Evolutionary conservation across 768 basidiomycete genomes (phyloP).

Genomic region (Imleria badia): DNA sequence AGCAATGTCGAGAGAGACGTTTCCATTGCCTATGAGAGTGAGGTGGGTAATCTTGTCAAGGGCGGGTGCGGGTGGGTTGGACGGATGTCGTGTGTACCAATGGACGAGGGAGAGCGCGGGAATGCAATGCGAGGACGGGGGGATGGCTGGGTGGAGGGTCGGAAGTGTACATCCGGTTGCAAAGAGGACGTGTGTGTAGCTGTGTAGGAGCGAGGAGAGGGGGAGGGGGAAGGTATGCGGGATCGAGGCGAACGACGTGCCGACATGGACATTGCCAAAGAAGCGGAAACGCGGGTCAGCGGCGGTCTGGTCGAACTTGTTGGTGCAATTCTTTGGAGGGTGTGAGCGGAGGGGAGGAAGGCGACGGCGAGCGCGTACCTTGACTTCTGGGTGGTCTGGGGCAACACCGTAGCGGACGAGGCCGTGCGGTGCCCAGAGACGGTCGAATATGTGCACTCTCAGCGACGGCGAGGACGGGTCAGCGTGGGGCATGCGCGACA

Average conservation of each 20-base stretch:
- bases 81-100: constrained; percentile 96
- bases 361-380: constrained; percentile 42
- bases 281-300: constrained; percentile 80
- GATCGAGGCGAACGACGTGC: constrained; percentile 39
- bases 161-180: constrained; percentile 82
- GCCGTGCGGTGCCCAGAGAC: constrained; percentile 92
- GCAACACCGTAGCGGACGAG: constrained; percentile 96
- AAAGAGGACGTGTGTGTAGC: constrained; percentile 86
- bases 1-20: constrained; percentile 91
- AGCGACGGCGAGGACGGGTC: constrained; percentile 36
- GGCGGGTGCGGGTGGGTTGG: constrained; percentile 55
- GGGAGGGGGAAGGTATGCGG: constrained; percentile 58
- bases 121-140: constrained; percentile 49
- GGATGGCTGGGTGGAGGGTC: constrained; percentile 52
- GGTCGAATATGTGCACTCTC: constrained; percentile 86
- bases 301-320: constrained; percentile 88
- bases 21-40: constrained; percentile 89
- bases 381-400: constrained; percentile 98
- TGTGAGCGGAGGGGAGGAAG: constrained; percentile 11
- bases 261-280: constrained; percentile 86
- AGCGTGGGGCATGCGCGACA: constrained; percentile 53
- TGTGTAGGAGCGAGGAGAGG: constrained; percentile 54
- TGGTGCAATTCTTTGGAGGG: constrained; percentile 80
- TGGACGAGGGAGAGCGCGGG: constrained; percentile 86
- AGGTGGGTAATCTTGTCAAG: constrained; percentile 69